These are phyloP conservation scores for Canavalia ensiformis DNA, from an alignment of 306 rosid genomes.

Conservation along the genomic window DNA sequence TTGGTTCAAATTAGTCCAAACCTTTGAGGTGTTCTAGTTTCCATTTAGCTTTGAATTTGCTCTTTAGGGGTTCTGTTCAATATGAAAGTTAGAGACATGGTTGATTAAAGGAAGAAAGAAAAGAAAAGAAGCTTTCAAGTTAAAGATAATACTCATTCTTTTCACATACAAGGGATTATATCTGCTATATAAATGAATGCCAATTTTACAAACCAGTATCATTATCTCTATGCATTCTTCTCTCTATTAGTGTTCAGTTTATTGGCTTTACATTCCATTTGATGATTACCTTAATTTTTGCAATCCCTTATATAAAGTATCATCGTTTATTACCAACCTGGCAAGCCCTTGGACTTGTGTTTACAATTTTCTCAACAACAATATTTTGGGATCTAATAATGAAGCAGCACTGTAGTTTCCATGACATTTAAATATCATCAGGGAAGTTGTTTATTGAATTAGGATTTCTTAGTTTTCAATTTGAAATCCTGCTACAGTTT, in stretches of 20 bases:
- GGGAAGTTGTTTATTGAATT: constrained; percentile 27
- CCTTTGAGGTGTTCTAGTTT: neutral
- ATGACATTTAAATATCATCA: constrained; percentile 29
- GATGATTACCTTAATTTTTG: neutral
- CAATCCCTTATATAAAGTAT: neutral
- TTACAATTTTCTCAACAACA: neutral
- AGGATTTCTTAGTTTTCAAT: neutral
- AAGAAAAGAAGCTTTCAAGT: neutral
- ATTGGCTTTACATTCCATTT: neutral
- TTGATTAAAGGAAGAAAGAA: neutral
- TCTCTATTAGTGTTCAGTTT: constrained; percentile 2
- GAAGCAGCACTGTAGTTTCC: constrained; percentile 24
- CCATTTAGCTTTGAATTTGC: constrained; percentile 5
- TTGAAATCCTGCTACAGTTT: constrained; percentile 27
- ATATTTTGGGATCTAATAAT: constrained; percentile 10
- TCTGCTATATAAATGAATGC: neutral
- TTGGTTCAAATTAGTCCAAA: constrained; percentile 3
- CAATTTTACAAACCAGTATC: constrained; percentile 20
- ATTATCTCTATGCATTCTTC: neutral
- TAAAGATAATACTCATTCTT: neutral
- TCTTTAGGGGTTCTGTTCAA: neutral
- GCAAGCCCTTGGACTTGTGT: constrained; percentile 11
- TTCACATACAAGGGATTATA: constrained; percentile 26
- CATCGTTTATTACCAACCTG: constrained; percentile 29
- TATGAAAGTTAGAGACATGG: neutral